Evolutionary conservation across 495 filamentous ascomycete genomes (phyloP).

Genomic region (Lasiosphaeria miniovina): DNA sequence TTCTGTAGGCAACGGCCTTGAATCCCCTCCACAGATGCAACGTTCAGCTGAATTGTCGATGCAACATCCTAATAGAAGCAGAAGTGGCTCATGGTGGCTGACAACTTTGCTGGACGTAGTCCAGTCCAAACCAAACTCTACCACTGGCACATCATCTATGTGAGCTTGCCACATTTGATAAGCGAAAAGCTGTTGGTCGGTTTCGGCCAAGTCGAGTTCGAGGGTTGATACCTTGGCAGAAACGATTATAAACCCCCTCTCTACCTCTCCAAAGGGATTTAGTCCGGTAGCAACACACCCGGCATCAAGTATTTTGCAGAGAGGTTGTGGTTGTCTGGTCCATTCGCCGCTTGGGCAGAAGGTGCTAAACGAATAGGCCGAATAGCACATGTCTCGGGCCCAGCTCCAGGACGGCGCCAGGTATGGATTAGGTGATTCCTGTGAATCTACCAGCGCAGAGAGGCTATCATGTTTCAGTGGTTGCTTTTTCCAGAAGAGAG

Average conservation of each 20-base stretch:
- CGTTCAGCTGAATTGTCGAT: background rate
- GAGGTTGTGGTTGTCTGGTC: background rate
- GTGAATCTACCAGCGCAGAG: background rate
- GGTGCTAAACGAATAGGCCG: background rate
- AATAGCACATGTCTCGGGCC: background rate
- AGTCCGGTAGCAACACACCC: background rate
- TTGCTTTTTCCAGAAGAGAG: background rate
- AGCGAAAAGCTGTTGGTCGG: background rate
- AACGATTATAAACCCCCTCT: background rate
- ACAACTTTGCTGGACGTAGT: background rate
- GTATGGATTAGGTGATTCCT: background rate
- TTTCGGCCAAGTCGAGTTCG: background rate
- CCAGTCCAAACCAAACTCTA: background rate
- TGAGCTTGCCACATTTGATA: background rate
- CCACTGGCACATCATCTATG: background rate
- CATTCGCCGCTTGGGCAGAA: background rate
- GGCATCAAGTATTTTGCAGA: background rate
- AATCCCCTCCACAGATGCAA: background rate
- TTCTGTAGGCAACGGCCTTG: no score
- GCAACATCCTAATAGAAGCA: background rate
- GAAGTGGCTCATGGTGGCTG: background rate
- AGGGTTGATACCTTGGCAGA: background rate
- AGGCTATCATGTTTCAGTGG: background rate
- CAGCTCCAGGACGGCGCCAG: background rate
- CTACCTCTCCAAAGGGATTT: background rate